These are phyloP conservation scores for Avena eriantha DNA, from an alignment of 176 grass and related monocot species.

Conservation along the genomic window DNA sequence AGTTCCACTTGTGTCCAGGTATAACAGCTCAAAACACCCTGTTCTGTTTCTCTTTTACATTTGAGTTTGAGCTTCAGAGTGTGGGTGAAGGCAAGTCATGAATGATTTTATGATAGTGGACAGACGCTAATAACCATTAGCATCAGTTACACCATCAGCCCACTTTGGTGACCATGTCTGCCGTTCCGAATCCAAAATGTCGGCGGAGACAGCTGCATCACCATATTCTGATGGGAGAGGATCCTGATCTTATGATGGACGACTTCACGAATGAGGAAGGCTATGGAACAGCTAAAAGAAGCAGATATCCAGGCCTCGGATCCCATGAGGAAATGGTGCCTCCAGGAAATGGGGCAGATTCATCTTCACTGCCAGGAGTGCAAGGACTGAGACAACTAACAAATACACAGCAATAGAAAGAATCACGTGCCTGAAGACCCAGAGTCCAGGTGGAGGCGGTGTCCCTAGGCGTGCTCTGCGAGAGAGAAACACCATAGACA, in stretches of 20 bases:
- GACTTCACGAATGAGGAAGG: constrained; percentile 11
- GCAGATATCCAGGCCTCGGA: constrained; percentile 23
- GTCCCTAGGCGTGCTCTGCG: constrained; percentile 46
- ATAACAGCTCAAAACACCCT: not conserved
- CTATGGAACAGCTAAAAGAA: constrained; percentile 38
- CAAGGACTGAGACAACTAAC: not conserved
- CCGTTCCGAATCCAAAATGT: not conserved
- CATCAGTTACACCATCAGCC: not conserved
- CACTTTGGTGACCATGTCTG: not conserved
- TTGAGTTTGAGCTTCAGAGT: not conserved
- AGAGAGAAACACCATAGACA: constrained; percentile 17
- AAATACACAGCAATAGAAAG: constrained; percentile 37
- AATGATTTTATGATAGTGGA: not conserved
- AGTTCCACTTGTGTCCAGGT: too few relatives aligned
- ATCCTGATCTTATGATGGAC: not conserved
- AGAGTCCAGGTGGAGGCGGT: too few relatives aligned
- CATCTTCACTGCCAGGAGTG: not conserved
- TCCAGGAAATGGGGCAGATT: not conserved
- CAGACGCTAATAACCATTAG: too few relatives aligned
- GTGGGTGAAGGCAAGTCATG: not conserved
- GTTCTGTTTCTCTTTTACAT: not conserved
- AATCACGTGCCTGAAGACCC: constrained; percentile 40
- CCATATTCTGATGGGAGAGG: not conserved
- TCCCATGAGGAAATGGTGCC: not conserved
- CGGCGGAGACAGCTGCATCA: not conserved